Evolutionary conservation across 1,284 basidiomycete genomes (phyloP), one percentile per base, ranked within the genome.

Genomic region (Inonotus hispidus): DNA sequence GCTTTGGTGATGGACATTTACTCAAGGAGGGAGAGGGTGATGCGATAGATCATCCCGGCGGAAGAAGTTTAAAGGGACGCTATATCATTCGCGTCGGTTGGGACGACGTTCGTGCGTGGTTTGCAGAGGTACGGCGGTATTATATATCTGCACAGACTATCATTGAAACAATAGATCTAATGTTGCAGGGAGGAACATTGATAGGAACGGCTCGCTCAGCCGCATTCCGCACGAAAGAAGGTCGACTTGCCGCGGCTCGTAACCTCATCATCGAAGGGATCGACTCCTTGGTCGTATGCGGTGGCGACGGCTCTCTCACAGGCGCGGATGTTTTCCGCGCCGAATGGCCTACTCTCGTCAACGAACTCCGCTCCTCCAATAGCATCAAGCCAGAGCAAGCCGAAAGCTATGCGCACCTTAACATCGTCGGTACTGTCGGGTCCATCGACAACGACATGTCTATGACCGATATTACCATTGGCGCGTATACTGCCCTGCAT

Each of bases 391-490:
- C 85, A 29, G 86, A 85, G 55, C 91, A 98, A 71, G 81, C 83
- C 27, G 71, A 79, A 45, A 76, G 77, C 8, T 89, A 95, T 70
- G 79, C 83, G 6, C 91, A 98, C 68, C 87, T 99, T 67, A 93
- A 88, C 75, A 98, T 99, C 69, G 96, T 95, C 67, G 96, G 97
- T 46, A 85, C 99, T 27, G 96, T 99, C 56, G 96, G 96, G 47
- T 96, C 93, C 3, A 98, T 99, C 72, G 96, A 99, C 77, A 99
- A 99, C 71, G 97, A 99, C 74, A 97, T 99, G 94, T 90, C 92
- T 23, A 83, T 97, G 83, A 98, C 96, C 29, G 95, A 98, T 74
- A 75, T 98, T 68, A 99, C 97, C 5, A 98, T 99, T 68, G 97
- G 96, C 53, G 95, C 95, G 1, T 87, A 92, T 0, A 99, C 96